Conservation (phyloP, 495 filamentous ascomycete species). For the Cairneyella variabilis region DNA sequence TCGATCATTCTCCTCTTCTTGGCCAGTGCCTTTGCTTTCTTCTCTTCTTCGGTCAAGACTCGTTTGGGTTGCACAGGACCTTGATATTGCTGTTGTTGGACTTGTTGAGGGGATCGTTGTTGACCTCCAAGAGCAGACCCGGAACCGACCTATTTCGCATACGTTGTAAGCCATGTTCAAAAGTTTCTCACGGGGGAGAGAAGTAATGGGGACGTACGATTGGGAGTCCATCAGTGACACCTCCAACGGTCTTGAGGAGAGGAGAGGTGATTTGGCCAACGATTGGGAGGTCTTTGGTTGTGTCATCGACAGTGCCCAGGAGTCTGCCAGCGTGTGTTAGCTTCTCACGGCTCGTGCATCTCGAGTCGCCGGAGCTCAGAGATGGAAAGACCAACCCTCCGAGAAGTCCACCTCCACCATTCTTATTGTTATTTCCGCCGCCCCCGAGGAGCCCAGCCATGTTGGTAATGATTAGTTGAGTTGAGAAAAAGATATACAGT, state of each 20-base stretch:
- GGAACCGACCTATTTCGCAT: slow-evolving; percentile 8
- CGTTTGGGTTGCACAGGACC: background rate
- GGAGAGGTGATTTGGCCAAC: slow-evolving; percentile 19
- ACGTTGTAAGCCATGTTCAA: background rate
- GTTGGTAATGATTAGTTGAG: slow-evolving; percentile 6
- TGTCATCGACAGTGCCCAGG: slow-evolving; percentile 19
- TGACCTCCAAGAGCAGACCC: background rate
- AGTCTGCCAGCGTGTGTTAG: slow-evolving; percentile 4
- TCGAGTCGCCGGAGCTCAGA: background rate
- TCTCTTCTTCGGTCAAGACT: slow-evolving; percentile 15
- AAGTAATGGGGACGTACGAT: slow-evolving; percentile 9
- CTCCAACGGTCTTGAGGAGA: slow-evolving; percentile 17
- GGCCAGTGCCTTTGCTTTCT: slow-evolving; percentile 17
- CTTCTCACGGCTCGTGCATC: background rate
- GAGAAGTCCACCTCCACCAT: slow-evolving; percentile 12
- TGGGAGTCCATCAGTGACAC: slow-evolving; percentile 12
- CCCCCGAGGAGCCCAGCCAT: slow-evolving; percentile 21
- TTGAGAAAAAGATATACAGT: background rate
- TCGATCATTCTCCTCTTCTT: slow-evolving; percentile 17
- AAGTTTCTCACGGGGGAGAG: background rate
- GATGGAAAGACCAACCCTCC: slow-evolving; percentile 3
- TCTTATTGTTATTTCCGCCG: slow-evolving; percentile 10
- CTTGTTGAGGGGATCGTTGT: slow-evolving; percentile 3
- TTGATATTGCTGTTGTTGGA: background rate
- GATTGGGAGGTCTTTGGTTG: slow-evolving; percentile 19